Evolutionary conservation across 305 asterid genomes (phyloP), one percentile per base, ranked within the genome.

Genomic region (Fraxinus velutina): DNA sequence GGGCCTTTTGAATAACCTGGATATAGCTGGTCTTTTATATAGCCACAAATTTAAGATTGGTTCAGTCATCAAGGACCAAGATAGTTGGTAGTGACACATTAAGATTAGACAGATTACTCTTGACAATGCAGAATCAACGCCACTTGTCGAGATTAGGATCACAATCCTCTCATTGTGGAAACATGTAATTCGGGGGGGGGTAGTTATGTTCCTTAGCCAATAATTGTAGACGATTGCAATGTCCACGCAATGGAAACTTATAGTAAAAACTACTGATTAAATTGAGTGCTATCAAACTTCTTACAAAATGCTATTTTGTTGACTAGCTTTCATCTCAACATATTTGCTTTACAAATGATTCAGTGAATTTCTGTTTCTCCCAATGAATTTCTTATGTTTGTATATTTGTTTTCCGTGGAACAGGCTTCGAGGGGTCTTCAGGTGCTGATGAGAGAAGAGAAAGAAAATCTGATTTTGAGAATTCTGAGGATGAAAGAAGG

Each of bases 391-490:
- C 44, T 75, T 27, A 22, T 34, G 32, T 36, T 42, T 68, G 15
- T 39, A 75, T 62, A 52, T 66, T 62, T 87, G 60, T 77, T 34
- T 82, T 33, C 77, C 33, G 36, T 60, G 37, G 79, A 70, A 84
- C 86, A 95, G 99, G 98, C 84, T 93, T 93, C 86, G 99, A 95
- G 86, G 98, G 99, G 9, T 94, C 97, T 52, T 92, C 97, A 81
- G 93, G 97, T 74, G 88, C 86, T 86, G 97, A 93, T 15, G 98
- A 92, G 91, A 92, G 91, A 83, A 88, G 95, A 84, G 99, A 93
- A 81, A 92, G 99, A 78, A 95, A 92, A 83, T 93, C 98, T 72
- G 98, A 95, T 83, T 93, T 95, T 80, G 98, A 95, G 90, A 92
- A 91, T 81, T 94, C 98, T 9, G 99, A 95, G 91, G 99, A 95